These are phyloP conservation scores for Xerocomellus dryophilus DNA, from an alignment of 768 basidiomycete species.

Conservation along the genomic window DNA sequence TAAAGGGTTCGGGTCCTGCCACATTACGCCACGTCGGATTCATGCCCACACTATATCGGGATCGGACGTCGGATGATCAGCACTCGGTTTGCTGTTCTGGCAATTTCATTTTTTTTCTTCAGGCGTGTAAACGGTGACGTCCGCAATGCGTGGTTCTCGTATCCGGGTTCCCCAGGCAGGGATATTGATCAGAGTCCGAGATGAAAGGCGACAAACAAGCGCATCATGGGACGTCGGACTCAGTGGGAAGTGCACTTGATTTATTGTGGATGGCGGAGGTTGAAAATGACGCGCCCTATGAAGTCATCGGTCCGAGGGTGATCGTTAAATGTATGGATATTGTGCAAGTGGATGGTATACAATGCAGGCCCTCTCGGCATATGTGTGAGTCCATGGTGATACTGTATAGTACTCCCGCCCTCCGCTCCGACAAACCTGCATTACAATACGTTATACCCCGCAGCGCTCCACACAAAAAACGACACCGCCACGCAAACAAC, in stretches of 20 bases:
- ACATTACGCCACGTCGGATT: not conserved
- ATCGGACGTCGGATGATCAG: conserved; percentile 17
- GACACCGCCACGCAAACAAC: conserved; percentile 6
- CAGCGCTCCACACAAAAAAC: conserved; percentile 13
- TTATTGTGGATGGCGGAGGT: conserved; percentile 8
- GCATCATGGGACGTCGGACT: not conserved
- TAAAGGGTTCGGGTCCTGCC: not conserved
- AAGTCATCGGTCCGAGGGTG: conserved; percentile 27
- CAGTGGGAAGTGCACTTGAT: not conserved
- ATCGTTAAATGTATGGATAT: conserved; percentile 9
- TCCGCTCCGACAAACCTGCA: conserved; percentile 25
- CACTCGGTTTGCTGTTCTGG: conserved; percentile 1
- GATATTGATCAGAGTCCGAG: conserved; percentile 27
- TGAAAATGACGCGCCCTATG: conserved; percentile 13
- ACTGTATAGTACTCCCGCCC: conserved; percentile 14
- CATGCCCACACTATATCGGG: conserved; percentile 12
- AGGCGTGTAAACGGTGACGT: not conserved
- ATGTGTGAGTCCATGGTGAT: conserved; percentile 24
- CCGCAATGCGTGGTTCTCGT: not conserved
- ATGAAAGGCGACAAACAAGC: conserved; percentile 7
- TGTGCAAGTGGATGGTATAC: conserved; percentile 18
- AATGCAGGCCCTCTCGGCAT: conserved; percentile 27
- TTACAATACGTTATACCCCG: conserved; percentile 15
- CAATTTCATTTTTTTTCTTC: not conserved
- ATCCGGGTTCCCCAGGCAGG: conserved; percentile 16